Base-by-base conservation (phyloP, 2,329 filamentous ascomycete species). In the Penicillium psychrosexuale region DNA sequence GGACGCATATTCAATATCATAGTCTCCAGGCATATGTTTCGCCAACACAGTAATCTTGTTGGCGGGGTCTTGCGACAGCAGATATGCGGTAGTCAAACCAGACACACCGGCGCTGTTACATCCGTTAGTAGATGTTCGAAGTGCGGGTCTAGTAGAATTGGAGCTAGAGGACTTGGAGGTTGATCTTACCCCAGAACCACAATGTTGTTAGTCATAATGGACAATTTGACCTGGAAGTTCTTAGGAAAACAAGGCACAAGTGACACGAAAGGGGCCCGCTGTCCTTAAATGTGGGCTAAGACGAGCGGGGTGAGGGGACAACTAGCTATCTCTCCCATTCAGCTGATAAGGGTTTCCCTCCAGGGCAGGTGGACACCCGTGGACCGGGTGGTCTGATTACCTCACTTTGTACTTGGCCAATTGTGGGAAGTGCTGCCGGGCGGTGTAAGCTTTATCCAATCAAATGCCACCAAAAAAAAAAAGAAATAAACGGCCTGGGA, bases 1-100 rank as follows among this genome's bases (percentile, higher is more conserved):
- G 6, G 90, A 95, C 0, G 90, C 87, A 71, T 96, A 97, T 78
- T 95, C 88, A 62, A 92, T 87, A 62, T 93, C 89, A 72, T 93
- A 94, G 76, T 97, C 92, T 34, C 92, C 92, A 0, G 92, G 92
- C 88, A 96, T 94, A 70, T 96, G 89, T 68, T 93, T 95, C 5
- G 90, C 88, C 31, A 91, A 78, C 34, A 95, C 78, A 0, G 89
- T 91, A 60, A 95, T 75, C 27, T 78, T 76, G 62, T 86, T 80
- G 11, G 73, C 66, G 5, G 76, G 72, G 63, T 84, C 79, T 56
- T 78, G 78, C 12, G 85, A 85, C 13, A 88, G 75, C 15, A 84
- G 72, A 24, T 86, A 76, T 34, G 86, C 85, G 2, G 84, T 86
- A 2, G 86, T 88, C 49, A 89, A 77, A 27, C 85, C 85, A 31